These are phyloP conservation scores for Talaromyces sp. DNA, from an alignment of 2,329 filamentous ascomycete genomes.

Conservation along the genomic window DNA sequence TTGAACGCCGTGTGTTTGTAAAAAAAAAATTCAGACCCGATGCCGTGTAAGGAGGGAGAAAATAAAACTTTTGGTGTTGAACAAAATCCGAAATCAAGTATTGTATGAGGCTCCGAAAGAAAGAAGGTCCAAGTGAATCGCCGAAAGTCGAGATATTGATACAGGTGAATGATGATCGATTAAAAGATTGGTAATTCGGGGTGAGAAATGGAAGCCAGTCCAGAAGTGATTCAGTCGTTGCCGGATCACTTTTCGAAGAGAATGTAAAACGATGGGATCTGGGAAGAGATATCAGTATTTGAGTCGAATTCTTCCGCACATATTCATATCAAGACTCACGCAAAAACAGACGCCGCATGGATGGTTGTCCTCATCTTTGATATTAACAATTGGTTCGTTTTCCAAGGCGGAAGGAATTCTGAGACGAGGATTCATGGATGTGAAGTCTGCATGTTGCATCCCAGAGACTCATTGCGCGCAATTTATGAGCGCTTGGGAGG, in stretches of 20 bases:
- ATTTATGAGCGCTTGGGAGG: conserved; percentile 32
- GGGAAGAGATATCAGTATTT: background rate
- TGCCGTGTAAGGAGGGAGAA: conserved; percentile 12
- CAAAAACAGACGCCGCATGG: background rate
- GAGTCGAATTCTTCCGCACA: background rate
- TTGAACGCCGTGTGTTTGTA: conserved; percentile 29
- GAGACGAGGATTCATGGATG: background rate
- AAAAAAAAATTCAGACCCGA: conserved; percentile 5
- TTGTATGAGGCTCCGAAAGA: conserved; percentile 10
- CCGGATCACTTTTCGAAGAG: background rate
- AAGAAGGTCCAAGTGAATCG: background rate
- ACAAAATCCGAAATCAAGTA: conserved; percentile 2
- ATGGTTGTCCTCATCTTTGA: background rate
- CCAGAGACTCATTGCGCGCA: background rate
- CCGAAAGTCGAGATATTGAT: background rate
- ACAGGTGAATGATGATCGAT: conserved; percentile 1
- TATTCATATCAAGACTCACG: background rate
- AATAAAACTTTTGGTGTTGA: conserved; percentile 8
- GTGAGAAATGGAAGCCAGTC: background rate
- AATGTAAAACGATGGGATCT: background rate
- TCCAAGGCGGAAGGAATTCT: background rate
- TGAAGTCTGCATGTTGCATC: background rate
- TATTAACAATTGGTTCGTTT: background rate
- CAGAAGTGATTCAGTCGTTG: background rate
- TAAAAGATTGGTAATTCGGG: conserved; percentile 2